Conservation (phyloP, 148 eudicot species). For the Nyssa sinensis region DNA sequence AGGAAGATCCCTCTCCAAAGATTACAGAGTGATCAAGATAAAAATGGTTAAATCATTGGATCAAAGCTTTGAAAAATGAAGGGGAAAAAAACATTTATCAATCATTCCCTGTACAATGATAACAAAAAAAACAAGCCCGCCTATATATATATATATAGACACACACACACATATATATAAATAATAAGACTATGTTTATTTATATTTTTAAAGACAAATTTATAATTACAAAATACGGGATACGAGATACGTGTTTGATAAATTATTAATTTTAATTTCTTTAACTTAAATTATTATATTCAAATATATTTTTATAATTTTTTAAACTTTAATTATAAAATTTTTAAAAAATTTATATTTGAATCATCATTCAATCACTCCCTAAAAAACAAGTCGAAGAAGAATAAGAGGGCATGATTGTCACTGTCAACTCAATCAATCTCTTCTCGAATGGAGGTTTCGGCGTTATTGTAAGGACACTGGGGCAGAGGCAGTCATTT, state of each 20-base stretch:
- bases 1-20: conserved; percentile 31
- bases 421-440: not conserved
- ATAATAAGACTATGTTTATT: too few species aligned
- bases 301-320: too few species aligned
- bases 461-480: not conserved
- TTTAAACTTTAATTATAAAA: too few species aligned
- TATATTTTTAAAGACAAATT: too few species aligned
- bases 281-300: too few species aligned
- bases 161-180: too few species aligned
- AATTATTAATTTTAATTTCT: too few species aligned
- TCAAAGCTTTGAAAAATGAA: not conserved
- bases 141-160: not conserved
- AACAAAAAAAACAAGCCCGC: not conserved
- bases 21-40: conserved; percentile 28
- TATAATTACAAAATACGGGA: too few species aligned
- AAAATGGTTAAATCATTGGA: conserved; percentile 15
- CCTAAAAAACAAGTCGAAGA: too few species aligned
- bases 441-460: not conserved
- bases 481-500: not conserved
- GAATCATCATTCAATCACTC: too few species aligned
- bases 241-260: too few species aligned
- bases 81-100: not conserved
- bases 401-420: not conserved
- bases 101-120: not conserved
- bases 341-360: too few species aligned